phyloP scores from a whole-genome alignment of 768 basidiomycete species.

The Mycena galericulata region DNA sequence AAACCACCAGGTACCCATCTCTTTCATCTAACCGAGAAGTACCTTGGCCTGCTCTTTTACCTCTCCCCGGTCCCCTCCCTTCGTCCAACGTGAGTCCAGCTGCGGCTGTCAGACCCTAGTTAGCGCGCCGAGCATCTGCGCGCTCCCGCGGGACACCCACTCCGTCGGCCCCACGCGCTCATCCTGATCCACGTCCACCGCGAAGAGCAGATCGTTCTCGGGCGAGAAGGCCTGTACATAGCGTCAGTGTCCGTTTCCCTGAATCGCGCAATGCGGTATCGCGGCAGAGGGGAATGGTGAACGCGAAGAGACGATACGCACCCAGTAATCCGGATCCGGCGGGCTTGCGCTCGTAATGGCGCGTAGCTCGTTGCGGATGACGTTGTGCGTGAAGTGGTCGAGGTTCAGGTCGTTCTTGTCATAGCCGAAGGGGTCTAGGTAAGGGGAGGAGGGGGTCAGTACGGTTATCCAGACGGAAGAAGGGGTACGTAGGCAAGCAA shows the following conservation, averaged over 20 bases:
- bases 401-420: constrained; percentile 82
- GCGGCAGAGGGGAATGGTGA: too few species aligned
- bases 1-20: too few species aligned
- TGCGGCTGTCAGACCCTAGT: constrained; percentile 22
- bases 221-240: constrained; percentile 66
- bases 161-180: constrained; percentile 64
- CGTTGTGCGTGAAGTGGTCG: constrained; percentile 78
- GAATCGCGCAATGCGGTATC: too few species aligned
- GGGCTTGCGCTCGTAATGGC: constrained; percentile 71
- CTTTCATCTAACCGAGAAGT: too few species aligned
- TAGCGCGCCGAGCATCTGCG: constrained; percentile 57
- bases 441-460: background rate
- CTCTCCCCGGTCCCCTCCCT: too few species aligned
- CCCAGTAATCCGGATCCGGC: constrained; percentile 70
- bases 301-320: background rate
- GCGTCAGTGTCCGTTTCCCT: too few species aligned
- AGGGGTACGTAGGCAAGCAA: background rate
- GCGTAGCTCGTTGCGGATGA: constrained; percentile 74
- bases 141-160: constrained; percentile 66
- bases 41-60: too few species aligned
- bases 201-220: constrained; percentile 70
- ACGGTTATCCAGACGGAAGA: too few species aligned
- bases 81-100: background rate
- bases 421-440: constrained; percentile 67
- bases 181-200: constrained; percentile 42